phyloP scores from a whole-genome alignment of 2,329 filamentous ascomycete genomes.

The Colletotrichum orchidophilum region DNA sequence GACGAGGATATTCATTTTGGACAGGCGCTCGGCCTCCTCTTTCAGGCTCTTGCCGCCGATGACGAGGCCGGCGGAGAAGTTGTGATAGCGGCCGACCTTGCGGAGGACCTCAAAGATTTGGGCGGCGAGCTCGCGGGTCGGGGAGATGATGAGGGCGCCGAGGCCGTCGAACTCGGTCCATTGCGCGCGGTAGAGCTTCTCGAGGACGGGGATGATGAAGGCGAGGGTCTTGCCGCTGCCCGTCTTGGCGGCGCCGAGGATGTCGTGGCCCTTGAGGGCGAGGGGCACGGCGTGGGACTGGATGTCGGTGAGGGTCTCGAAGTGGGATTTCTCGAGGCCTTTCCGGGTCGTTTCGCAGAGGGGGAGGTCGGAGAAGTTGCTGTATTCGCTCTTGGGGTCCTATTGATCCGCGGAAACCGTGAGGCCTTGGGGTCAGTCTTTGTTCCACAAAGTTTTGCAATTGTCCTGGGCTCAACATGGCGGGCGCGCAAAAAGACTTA shows the following conservation, averaged over 20 bases:
- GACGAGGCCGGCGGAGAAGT: slow-evolving; percentile 90
- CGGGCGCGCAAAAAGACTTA: slow-evolving; percentile 38
- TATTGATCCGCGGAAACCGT: slow-evolving; percentile 40
- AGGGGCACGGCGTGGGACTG: slow-evolving; percentile 89
- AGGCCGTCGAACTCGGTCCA: slow-evolving; percentile 93
- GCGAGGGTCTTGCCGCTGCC: slow-evolving; percentile 95
- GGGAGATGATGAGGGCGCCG: slow-evolving; percentile 91
- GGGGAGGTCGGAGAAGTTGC: slow-evolving; percentile 84
- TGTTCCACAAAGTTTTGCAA: neutral
- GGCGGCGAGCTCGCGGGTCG: slow-evolving; percentile 92
- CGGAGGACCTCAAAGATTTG: slow-evolving; percentile 96
- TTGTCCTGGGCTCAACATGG: neutral
- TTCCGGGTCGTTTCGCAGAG: slow-evolving; percentile 82
- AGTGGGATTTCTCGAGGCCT: slow-evolving; percentile 87
- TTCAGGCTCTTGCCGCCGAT: slow-evolving; percentile 93
- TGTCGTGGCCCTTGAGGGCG: slow-evolving; percentile 85
- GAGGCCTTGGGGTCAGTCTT: neutral
- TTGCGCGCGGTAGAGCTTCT: slow-evolving; percentile 88
- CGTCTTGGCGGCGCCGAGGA: slow-evolving; percentile 94
- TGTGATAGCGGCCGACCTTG: slow-evolving; percentile 88
- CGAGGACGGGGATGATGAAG: slow-evolving; percentile 90
- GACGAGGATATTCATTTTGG: slow-evolving; percentile 95
- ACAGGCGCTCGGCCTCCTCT: slow-evolving; percentile 85
- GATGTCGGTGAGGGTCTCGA: slow-evolving; percentile 89
- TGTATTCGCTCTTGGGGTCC: slow-evolving; percentile 70